Conservation (phyloP, 1,139 yeast genomes). For the Kurtzmaniella quercitrusa region DNA sequence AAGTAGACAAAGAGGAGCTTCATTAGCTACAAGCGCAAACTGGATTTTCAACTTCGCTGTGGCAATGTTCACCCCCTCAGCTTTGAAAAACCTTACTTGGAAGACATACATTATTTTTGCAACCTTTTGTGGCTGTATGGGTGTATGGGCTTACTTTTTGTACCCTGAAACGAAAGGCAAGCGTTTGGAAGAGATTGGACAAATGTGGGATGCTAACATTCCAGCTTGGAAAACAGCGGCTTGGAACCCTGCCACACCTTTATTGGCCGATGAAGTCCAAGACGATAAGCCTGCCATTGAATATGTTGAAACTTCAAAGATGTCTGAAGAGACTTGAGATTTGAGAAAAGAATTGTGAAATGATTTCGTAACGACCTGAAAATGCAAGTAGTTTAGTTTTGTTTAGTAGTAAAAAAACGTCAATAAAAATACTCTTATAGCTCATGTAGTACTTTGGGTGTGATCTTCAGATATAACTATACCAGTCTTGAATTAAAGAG, state of each 20-base stretch:
- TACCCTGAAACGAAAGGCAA: constrained; percentile 63
- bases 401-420: no score
- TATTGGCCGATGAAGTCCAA: constrained; percentile 42
- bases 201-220: constrained; percentile 52
- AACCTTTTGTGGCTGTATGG: constrained; percentile 49
- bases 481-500: no score
- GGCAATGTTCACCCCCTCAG: constrained; percentile 48
- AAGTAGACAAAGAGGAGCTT: constrained; percentile 55
- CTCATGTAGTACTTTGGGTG: no score
- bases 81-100: constrained; percentile 45
- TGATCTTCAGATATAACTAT: no score
- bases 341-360: no score
- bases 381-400: no score
- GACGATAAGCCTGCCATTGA: constrained; percentile 32
- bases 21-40: constrained; percentile 48
- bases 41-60: constrained; percentile 53
- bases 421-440: no score
- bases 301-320: constrained; percentile 20
- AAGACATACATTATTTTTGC: constrained; percentile 45
- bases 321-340: constrained; percentile 1
- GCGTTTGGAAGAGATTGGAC: constrained; percentile 60
- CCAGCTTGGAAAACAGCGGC: constrained; percentile 57
- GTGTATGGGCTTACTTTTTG: constrained; percentile 61
- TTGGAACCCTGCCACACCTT: constrained; percentile 38
- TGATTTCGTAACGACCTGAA: no score